Conservation (phyloP, 106 monocot genomes). For the Allium sativum region DNA sequence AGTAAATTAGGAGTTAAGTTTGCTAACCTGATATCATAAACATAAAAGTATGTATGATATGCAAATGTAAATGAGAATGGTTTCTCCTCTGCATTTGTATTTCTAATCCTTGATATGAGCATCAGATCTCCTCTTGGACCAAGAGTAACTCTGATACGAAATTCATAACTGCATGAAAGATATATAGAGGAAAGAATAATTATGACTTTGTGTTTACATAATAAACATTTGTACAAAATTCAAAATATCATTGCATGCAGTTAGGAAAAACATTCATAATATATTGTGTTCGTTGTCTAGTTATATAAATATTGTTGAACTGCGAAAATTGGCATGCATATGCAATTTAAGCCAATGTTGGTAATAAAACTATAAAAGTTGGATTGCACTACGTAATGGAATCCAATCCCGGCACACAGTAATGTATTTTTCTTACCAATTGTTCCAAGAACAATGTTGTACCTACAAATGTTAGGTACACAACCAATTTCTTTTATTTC, state of each 20-base stretch:
- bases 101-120: constrained; percentile 68
- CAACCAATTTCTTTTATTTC: constrained; percentile 56
- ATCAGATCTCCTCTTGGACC: constrained; percentile 65
- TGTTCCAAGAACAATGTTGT: constrained; percentile 67
- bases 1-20: background rate
- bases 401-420: too few relatives aligned
- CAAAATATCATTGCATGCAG: background rate
- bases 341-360: too few relatives aligned
- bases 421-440: constrained; percentile 60
- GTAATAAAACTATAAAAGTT: too few relatives aligned
- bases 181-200: too few relatives aligned
- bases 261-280: too few relatives aligned
- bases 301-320: too few relatives aligned
- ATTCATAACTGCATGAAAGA: constrained; percentile 44
- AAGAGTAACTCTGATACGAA: constrained; percentile 54
- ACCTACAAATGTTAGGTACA: constrained; percentile 69
- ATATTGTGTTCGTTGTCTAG: too few relatives aligned
- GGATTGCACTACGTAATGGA: too few relatives aligned
- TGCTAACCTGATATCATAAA: constrained; percentile 74
- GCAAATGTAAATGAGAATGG: constrained; percentile 64
- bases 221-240: too few relatives aligned
- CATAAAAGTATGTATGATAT: constrained; percentile 65
- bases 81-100: constrained; percentile 57
- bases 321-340: too few relatives aligned
- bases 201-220: too few relatives aligned